Conservation (phyloP, 2,329 filamentous ascomycete species). For the Podosphaera fusca region DNA sequence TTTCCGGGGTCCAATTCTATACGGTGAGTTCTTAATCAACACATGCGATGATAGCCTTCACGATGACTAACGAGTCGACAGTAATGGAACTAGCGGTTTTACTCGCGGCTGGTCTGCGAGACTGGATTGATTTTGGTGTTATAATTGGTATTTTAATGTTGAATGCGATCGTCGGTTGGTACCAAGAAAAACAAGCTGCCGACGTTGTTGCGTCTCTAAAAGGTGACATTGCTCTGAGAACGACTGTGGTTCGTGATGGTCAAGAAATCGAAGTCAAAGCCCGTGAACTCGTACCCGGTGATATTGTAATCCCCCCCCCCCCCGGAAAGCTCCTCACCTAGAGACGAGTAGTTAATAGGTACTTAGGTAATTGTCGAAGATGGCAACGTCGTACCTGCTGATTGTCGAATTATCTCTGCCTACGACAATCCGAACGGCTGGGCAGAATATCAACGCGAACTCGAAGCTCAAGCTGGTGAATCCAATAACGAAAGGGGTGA, state of each 20-base stretch:
- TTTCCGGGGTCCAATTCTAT: conserved; percentile 55
- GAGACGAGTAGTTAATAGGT: neutral
- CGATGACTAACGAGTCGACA: conserved; percentile 12
- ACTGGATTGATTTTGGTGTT: conserved; percentile 59
- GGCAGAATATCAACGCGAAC: conserved; percentile 41
- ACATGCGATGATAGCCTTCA: neutral
- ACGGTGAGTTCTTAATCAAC: conserved; percentile 30
- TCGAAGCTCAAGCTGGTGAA: conserved; percentile 34
- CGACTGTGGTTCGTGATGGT: conserved; percentile 43
- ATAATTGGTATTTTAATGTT: conserved; percentile 54
- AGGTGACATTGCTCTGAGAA: conserved; percentile 59
- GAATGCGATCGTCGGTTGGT: conserved; percentile 58
- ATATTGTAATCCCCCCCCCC: conserved; percentile 32
- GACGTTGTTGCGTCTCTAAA: conserved; percentile 54
- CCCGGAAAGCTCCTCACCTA: neutral
- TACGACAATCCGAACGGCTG: conserved; percentile 45
- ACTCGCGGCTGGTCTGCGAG: conserved; percentile 48
- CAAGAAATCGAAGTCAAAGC: conserved; percentile 45
- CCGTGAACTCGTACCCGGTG: conserved; percentile 52
- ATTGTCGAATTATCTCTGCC: conserved; percentile 49
- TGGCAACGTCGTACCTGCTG: conserved; percentile 46
- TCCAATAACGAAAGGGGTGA: conserved; percentile 30
- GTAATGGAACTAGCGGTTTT: conserved; percentile 60
- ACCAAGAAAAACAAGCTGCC: conserved; percentile 60
- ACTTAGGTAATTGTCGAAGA: conserved; percentile 43